Base-by-base conservation (phyloP, 2,329 filamentous ascomycete genomes). In the Davidsoniella neocaledoniae region DNA sequence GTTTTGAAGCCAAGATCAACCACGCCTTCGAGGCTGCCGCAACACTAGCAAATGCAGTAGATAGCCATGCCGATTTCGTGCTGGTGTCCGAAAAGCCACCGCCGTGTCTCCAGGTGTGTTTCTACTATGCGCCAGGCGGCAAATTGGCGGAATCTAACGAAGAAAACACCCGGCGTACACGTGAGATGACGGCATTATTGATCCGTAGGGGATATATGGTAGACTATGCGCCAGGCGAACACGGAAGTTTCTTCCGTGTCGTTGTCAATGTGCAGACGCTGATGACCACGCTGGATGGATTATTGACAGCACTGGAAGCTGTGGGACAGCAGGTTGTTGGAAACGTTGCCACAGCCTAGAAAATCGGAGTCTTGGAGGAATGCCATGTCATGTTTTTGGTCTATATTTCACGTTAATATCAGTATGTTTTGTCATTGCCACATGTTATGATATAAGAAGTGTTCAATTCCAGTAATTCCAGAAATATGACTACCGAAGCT, bases 51-150 rank as follows among this genome's bases (percentile, higher is more conserved):
- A 60, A 60, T 0, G 63, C 79, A 1, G 60, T 95, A 2, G 63
- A 68, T 4, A 43, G 66, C 12, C 70, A 71, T 40, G 61, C 66
- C 0, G 68, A 84, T 56, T 83, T 96, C 57, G 66, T 75, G 16
- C 69, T 94, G 14, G 76, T 94, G 2, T 84, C 79, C 9, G 71
- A 76, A 50, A 81, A 83, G 57, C 84, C 86, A 23, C 81, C 88
- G 43, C 85, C 86, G 0, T 96, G 90, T 65, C 68, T 94, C 61
- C 91, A 96, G 66, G 83, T 96, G 19, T 95, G 90, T 68, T 96
- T 96, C 63, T 94, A 94, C 63, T 87, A 84, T 59, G 77, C 81
- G 0, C 76, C 76, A 0, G 68, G 68, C 1, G 51, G 43, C 7
- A 10, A 23, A 21, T 16, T 48, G 38, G 44, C 43, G 1, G 48